Base-by-base conservation (phyloP, 441 rosid species). In the Pelargonium australe region DNA sequence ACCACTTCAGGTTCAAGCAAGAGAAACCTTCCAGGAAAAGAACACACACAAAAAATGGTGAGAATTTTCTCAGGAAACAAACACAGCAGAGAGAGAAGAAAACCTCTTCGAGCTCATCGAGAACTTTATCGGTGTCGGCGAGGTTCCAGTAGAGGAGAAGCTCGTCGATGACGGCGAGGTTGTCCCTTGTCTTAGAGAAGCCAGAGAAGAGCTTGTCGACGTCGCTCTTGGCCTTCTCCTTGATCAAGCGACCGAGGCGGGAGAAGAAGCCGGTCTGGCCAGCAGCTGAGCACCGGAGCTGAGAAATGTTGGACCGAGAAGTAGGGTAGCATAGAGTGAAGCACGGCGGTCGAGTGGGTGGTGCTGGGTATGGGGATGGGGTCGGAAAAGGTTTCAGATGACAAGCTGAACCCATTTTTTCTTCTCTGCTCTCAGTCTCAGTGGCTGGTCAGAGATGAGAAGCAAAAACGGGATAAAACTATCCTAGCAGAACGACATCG, bases 81-180 rank as follows among this genome's bases (percentile, higher is more conserved):
- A 62, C 23, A 19, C 23, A 19, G 61, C 31, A 2, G n/a, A 37
- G 47, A 68, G 14, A 72, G 19, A 19, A 70, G 2, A 51, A 31
- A 65, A 91, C 98, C 95, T 91, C 97, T 86, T 94, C 96, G 17
- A 94, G 84, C 47, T 91, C 96, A 77, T 94, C 97, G 66, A 91
- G 96, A 66, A 94, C 91, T 63, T 86, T 83, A 85, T 94, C 98
- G n/a, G 94, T 91, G 65, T 94, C 96, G 11, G 89, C 80, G 20
- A 94, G 95, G 83, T 91, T 94, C 97, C 96, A 94, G 79, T 85
- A 94, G 19, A 94, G 92, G 7, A 94, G 82, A 28, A 94, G 95
- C 80, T 94, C 95, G 55, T 94, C 96, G 40, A 94, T 82, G 66
- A 89, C 97, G 45, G 96, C 91, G 64, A 94, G 91, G 69, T 94